phyloP scores from a whole-genome alignment of 176 grass and related monocot genomes.

The Thinopyrum elongatum region DNA sequence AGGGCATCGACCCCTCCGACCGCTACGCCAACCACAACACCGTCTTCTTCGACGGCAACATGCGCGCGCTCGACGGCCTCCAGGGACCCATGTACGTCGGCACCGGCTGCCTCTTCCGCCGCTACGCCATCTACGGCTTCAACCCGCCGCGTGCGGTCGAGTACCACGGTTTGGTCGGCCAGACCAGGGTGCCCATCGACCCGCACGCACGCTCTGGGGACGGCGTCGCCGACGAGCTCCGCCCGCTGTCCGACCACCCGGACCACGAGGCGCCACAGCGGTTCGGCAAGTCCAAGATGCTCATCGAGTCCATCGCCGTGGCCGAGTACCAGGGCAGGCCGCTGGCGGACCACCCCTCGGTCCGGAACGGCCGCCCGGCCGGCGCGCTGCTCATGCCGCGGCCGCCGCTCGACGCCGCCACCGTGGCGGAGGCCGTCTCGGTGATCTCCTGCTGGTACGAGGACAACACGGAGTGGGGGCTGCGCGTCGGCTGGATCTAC shows the following conservation, averaged over 20 bases:
- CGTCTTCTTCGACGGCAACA: conserved; percentile 94
- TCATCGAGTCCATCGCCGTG: conserved; percentile 63
- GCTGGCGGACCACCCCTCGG: conserved; percentile 73
- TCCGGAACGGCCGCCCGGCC: conserved; percentile 70
- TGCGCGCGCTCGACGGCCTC: conserved; percentile 67
- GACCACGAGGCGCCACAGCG: conserved; percentile 50
- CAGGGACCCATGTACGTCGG: conserved; percentile 86
- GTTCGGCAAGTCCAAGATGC: conserved; percentile 72
- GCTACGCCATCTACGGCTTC: conserved; percentile 68
- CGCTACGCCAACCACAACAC: conserved; percentile 89
- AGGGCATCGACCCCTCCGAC: conserved; percentile 76
- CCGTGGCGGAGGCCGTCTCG: conserved; percentile 61
- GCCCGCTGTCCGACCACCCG: conserved; percentile 37
- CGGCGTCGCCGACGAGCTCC: conserved; percentile 19
- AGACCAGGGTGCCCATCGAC: conserved; percentile 32
- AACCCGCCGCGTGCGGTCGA: conserved; percentile 49
- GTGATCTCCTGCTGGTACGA: conserved; percentile 97
- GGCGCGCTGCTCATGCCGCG: conserved; percentile 59
- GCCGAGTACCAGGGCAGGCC: conserved; percentile 89
- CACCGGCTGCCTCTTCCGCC: conserved; percentile 72
- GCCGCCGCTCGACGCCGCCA: conserved; percentile 53
- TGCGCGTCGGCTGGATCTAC: conserved; percentile 86
- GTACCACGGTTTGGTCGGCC: conserved; percentile 52
- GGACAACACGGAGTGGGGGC: conserved; percentile 81
- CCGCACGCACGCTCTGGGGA: background rate